Conservation (phyloP, 352 stramenopile species). For the Phytophthora megakarya region DNA sequence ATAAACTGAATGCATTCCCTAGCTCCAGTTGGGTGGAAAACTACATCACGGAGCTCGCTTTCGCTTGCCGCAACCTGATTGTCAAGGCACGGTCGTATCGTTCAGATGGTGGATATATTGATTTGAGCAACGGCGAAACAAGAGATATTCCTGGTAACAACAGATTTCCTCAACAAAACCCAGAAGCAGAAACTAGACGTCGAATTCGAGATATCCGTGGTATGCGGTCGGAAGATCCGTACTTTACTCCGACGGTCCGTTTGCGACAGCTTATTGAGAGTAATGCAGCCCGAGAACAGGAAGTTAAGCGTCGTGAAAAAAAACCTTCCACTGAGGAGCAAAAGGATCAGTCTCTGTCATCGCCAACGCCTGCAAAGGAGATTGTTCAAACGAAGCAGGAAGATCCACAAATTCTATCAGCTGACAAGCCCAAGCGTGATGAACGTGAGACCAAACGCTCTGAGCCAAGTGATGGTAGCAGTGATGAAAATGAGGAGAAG, state of each 20-base stretch:
- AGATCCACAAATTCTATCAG: conserved; percentile 16
- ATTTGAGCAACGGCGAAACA: conserved; percentile 10
- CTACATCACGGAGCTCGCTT: conserved; percentile 53
- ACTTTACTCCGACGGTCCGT: conserved; percentile 41
- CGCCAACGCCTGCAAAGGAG: conserved; percentile 17
- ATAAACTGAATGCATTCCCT: conserved; percentile 48
- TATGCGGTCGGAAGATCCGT: conserved; percentile 72
- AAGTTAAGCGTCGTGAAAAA: background rate
- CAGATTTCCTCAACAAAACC: conserved; percentile 1
- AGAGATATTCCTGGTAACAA: background rate
- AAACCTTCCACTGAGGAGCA: background rate
- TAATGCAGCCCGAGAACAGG: conserved; percentile 23
- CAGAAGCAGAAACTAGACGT: conserved; percentile 41
- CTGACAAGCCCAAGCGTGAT: conserved; percentile 21
- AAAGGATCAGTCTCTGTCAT: conserved; percentile 3
- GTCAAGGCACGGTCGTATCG: conserved; percentile 25
- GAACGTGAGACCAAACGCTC: conserved; percentile 4
- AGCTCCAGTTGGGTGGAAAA: conserved; percentile 81
- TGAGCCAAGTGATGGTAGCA: background rate
- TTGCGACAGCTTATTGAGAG: conserved; percentile 54
- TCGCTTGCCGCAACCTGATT: conserved; percentile 44
- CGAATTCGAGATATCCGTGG: conserved; percentile 66
- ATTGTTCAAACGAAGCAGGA: conserved; percentile 28
- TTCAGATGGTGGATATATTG: conserved; percentile 17
- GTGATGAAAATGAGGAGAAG: conserved; percentile 16